Evolutionary conservation across 192 early-diverging fungal genomes (phyloP).

Genomic region (Diversispora eburnea): DNA sequence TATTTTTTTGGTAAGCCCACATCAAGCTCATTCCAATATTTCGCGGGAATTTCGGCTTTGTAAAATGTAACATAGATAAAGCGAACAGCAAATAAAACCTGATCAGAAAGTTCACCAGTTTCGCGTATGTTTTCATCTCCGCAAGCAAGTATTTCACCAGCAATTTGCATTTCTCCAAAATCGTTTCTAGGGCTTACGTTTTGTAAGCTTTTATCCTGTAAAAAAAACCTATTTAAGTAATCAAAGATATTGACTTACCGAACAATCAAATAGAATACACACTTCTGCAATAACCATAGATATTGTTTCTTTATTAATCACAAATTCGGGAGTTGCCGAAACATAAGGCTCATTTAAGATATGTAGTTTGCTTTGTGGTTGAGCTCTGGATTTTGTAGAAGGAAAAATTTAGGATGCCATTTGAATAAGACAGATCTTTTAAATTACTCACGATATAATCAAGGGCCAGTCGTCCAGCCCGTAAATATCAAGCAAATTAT

Average conservation of each 20-base stretch:
- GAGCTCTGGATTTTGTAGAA: not conserved
- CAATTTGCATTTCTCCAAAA: slow-evolving; percentile 9
- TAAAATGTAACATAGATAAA: not conserved
- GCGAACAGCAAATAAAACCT: not conserved
- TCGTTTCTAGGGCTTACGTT: not conserved
- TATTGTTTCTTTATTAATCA: too few species aligned
- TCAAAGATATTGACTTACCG: not conserved
- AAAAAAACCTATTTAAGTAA: not conserved
- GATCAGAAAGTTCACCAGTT: not conserved
- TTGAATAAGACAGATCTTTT: not conserved
- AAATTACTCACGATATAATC: not conserved
- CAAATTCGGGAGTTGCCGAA: slow-evolving; percentile 13
- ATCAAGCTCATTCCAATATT: slow-evolving; percentile 5
- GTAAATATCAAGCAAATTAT: too few species aligned
- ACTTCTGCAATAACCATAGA: too few species aligned
- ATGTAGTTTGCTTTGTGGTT: not conserved
- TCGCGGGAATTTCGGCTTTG: not conserved
- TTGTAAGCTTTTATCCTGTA: slow-evolving; percentile 11
- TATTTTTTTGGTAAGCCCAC: slow-evolving; percentile 3
- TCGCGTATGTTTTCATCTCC: not conserved
- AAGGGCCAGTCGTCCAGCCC: slow-evolving; percentile 3
- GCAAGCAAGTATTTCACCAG: slow-evolving; percentile 8
- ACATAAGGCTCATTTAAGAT: slow-evolving; percentile 3
- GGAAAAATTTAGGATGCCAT: slow-evolving; percentile 6
- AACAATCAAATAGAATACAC: not conserved